Base-by-base conservation (phyloP, 257 asterid species). In the Euphrasia confusa region DNA sequence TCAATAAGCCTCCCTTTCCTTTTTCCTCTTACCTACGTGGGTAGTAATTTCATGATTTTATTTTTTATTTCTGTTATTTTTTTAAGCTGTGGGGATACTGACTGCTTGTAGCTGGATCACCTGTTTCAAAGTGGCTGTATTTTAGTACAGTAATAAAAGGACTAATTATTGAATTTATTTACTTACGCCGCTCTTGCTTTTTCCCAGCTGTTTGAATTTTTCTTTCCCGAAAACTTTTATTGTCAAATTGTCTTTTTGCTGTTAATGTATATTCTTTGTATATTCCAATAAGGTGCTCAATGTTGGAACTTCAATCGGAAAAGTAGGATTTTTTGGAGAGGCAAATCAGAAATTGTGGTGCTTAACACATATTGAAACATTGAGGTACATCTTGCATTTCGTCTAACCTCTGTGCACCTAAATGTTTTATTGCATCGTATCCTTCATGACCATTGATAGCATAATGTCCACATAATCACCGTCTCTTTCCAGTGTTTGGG, bases 281-380 rank as follows among this genome's bases (percentile, higher is more conserved):
- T 35, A 50, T 40, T 35, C 14, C 24, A 21, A 54, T 58, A 58
- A 92, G 99, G 99, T 93, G 47, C 66, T 84, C 55, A 93, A 93
- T 63, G 89, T 87, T 65, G 99, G 95, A 72, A 84, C 97, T 59
- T 93, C 97, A 63, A 81, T 93, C 49, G 97, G 92, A 54, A 89
- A 82, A 77, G 74, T 93, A 61, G 99, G 99, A 39, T 89, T 93
- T 70, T 74, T 79, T 57, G 97, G 97, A 47, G 76, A 74, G 66
- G 57, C 50, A 56, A 81, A 77, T 81, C 68, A 80, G 66, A 89
- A 83, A 61, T 73, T 93, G 66, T 93, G 99, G 97, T 93, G 97
- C 75, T 77, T 85, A 72, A 83, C 99, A 5, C 97, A 86, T 60
- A 88, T 88, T 56, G 98, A 92, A 75, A 88, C 95, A 56, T 49